A percentile compares a stretch with the other conserved stretches of the same genome.
These are phyloP conservation scores for Penicillium herquei DNA, from an alignment of 495 filamentous ascomycete species.

Conservation along the genomic window DNA sequence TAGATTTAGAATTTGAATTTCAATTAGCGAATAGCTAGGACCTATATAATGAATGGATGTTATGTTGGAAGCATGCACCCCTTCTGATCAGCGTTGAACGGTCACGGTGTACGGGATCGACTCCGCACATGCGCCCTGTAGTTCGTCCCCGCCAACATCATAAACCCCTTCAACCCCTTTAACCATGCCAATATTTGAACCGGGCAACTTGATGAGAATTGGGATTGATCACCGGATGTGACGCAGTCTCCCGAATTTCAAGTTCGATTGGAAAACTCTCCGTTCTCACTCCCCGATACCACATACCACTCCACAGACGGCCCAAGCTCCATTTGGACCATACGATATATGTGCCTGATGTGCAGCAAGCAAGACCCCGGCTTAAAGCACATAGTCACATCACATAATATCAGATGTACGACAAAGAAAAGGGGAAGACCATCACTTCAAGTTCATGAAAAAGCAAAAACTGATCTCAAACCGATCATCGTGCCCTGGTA, in stretches of 20 bases:
- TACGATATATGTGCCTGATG: slow-evolving; percentile 15
- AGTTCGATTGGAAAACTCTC: slow-evolving; percentile 24
- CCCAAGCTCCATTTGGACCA: slow-evolving; percentile 27
- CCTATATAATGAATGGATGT: neutral
- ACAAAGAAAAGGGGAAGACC: neutral
- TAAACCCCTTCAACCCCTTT: neutral
- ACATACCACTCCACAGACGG: slow-evolving; percentile 20
- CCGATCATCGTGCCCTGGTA: slow-evolving; percentile 1
- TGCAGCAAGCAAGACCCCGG: slow-evolving; percentile 17
- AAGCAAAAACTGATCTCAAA: neutral
- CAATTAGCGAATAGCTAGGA: neutral
- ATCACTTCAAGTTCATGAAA: neutral
- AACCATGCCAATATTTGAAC: neutral
- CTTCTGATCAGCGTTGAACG: neutral
- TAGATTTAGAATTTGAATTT: neutral
- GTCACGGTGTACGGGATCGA: neutral
- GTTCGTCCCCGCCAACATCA: too few species aligned
- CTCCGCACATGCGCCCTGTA: neutral
- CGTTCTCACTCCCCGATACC: slow-evolving; percentile 10
- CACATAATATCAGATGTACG: slow-evolving; percentile 13
- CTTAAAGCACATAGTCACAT: slow-evolving; percentile 23
- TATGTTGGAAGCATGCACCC: neutral
- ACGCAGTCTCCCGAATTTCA: slow-evolving; percentile 7
- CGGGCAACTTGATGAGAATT: too few species aligned
- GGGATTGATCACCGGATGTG: slow-evolving; percentile 7